A percentile compares a stretch with the other conserved stretches of the same genome.
phyloP scores from a whole-genome alignment of 192 early-diverging fungal species.

The Backusella tarrabulga region DNA sequence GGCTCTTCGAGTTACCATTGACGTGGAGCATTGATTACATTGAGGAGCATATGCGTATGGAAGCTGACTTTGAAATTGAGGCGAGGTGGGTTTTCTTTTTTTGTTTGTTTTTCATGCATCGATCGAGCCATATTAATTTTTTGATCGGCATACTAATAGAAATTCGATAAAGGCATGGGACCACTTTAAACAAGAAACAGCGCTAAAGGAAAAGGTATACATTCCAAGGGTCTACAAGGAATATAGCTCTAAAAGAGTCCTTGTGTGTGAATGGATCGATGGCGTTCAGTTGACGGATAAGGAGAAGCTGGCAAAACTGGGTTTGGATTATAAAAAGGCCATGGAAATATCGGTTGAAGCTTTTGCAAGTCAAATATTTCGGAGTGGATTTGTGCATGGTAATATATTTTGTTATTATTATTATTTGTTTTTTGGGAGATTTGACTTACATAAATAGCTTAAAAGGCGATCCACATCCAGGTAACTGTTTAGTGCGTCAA shows the following conservation, averaged over 20 bases:
- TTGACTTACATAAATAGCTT: background rate
- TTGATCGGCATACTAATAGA: background rate
- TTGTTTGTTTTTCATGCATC: background rate
- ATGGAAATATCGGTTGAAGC: conserved; percentile 76
- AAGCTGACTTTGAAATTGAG: conserved; percentile 90
- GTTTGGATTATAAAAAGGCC: conserved; percentile 43
- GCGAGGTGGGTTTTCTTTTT: conserved; percentile 35
- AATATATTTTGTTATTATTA: background rate
- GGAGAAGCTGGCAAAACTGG: conserved; percentile 41
- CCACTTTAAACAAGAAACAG: conserved; percentile 45
- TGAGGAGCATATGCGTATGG: conserved; percentile 68
- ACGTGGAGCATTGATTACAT: conserved; percentile 77
- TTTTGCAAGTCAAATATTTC: conserved; percentile 87
- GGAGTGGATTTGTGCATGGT: conserved; percentile 84
- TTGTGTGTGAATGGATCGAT: conserved; percentile 91
- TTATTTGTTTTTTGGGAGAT: background rate
- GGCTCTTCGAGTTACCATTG: conserved; percentile 80
- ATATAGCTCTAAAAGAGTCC: conserved; percentile 62
- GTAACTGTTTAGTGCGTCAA: conserved; percentile 76
- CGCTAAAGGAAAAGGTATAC: conserved; percentile 56
- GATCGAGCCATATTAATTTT: background rate
- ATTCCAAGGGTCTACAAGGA: conserved; percentile 80
- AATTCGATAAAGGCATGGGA: conserved; percentile 71
- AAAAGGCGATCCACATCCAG: conserved; percentile 74
- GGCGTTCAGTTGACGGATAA: conserved; percentile 71